phyloP scores from a whole-genome alignment of 129 eudicot species.

The Logfia minima region DNA sequence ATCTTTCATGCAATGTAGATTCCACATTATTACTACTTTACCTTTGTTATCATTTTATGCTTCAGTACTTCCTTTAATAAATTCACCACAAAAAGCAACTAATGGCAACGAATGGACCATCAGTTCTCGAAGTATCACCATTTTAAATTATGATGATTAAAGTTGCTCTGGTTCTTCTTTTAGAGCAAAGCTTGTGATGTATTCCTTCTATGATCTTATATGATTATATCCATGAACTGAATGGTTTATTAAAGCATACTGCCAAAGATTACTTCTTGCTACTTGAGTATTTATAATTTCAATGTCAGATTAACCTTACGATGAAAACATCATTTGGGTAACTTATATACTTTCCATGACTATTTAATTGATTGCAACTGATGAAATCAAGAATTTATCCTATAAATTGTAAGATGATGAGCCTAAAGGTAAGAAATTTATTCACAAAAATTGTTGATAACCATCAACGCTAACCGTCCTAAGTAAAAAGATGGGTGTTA shows the following conservation, averaged over 20 bases:
- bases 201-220: constrained; percentile 30
- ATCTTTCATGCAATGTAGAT: constrained; percentile 50
- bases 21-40: constrained; percentile 46
- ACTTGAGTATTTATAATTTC: constrained; percentile 12
- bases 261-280: constrained; percentile 31
- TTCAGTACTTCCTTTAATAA: constrained; percentile 48
- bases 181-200: constrained; percentile 40
- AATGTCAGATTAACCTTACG: constrained; percentile 19
- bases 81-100: constrained; percentile 44
- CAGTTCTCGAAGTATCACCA: constrained; percentile 45
- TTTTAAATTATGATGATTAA: constrained; percentile 44
- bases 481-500: not conserved
- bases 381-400: not conserved
- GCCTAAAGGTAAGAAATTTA: constrained; percentile 4
- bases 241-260: constrained; percentile 24
- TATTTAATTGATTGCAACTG: not conserved
- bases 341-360: not conserved
- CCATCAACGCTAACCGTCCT: not conserved
- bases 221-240: constrained; percentile 32
- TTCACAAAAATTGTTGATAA: too few species aligned
- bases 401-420: constrained; percentile 3
- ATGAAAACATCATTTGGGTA: constrained; percentile 15
- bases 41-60: constrained; percentile 50
- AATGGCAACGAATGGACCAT: constrained; percentile 48
- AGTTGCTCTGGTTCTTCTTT: constrained; percentile 42